Evolutionary conservation across 805 yeast genomes (phyloP), one percentile per base, ranked within the genome.

Genomic region (Yarrowia alimentaria): DNA sequence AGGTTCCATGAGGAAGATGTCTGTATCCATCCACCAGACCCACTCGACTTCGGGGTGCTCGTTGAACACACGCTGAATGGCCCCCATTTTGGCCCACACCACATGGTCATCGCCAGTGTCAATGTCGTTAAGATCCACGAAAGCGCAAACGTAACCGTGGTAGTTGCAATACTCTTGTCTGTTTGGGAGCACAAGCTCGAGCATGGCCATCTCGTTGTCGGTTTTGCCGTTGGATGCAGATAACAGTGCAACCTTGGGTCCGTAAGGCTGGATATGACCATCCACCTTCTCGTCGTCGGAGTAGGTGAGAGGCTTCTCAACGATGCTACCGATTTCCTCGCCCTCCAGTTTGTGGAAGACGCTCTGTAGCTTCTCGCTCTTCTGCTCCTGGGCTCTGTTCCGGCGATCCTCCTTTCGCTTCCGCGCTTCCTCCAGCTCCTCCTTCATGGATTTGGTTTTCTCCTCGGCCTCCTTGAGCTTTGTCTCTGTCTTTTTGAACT

Each of bases 1-100:
- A 5, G 61, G 60, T 35, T 66, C 64, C 63, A 64, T 64, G 47
- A 67, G 61, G 19, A 67, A 56, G 11, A 64, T 62, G 28, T 67
- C 71, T 6, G 60, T 57, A 51, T 68, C 71, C 17, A 67, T 58
- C 70, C 69, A 67, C 68, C 68, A 68, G 20, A 68, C 57, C 71
- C 71, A 67, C 45, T 67, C 66, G 14, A 62, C 68, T 3, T 61
- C 58, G 5, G 70, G 68, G 51, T 63, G 49, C 19, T 30, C 32
- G 11, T 55, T 59, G 32, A 66, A 64, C 4, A 67, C 61, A 11
- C 62, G 62, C 42, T 54, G 54, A 16, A 67, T 57, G 12, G 69
- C 67, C 5, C 66, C 63, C 20, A 67, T 52, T 50, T 67, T 67
- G 29, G 58, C 57, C 71, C 71, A 67, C 7, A 55, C 61, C 13